phyloP scores from a whole-genome alignment of 2,329 filamentous ascomycete species.

The Colletotrichum sp. region DNA sequence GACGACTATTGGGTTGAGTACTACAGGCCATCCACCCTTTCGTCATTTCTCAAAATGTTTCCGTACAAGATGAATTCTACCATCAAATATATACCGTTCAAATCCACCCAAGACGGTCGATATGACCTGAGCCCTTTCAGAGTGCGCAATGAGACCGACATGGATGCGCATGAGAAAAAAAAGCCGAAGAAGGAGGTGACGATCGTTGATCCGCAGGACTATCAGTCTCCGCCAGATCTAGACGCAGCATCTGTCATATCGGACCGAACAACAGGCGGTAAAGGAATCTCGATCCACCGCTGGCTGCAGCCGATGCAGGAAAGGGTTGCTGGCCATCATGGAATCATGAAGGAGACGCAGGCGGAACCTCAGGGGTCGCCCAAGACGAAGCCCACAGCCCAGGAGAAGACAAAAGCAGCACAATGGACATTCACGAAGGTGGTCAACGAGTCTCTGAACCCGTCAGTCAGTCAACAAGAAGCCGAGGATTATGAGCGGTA shows the following conservation, averaged over 20 bases:
- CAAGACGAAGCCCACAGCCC: conserved; percentile 60
- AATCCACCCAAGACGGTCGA: conserved; percentile 72
- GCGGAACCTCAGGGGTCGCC: conserved; percentile 24
- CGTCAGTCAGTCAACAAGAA: conserved; percentile 77
- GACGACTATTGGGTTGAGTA: conserved; percentile 99
- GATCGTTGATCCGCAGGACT: conserved; percentile 66
- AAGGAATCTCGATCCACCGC: conserved; percentile 61
- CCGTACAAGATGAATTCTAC: conserved; percentile 92
- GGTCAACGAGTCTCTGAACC: conserved; percentile 84
- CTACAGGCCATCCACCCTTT: conserved; percentile 86
- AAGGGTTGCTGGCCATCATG: conserved; percentile 33
- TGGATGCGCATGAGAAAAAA: conserved; percentile 65
- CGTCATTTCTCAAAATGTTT: conserved; percentile 91
- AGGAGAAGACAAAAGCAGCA: conserved; percentile 81
- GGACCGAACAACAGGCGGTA: conserved; percentile 10
- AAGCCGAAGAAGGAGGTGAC: conserved; percentile 70
- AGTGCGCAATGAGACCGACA: conserved; percentile 70
- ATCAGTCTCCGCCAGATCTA: conserved; percentile 33
- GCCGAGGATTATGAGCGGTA: conserved; percentile 88
- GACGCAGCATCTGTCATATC: conserved; percentile 4
- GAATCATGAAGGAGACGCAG: conserved; percentile 63
- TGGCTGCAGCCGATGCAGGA: conserved; percentile 59
- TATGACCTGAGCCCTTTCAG: conserved; percentile 91
- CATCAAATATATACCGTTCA: conserved; percentile 80
- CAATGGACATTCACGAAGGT: conserved; percentile 91